Evolutionary conservation across 192 early-diverging fungal genomes (phyloP), one percentile per base, ranked within the genome.

Genomic region (Dissophora globulifera): DNA sequence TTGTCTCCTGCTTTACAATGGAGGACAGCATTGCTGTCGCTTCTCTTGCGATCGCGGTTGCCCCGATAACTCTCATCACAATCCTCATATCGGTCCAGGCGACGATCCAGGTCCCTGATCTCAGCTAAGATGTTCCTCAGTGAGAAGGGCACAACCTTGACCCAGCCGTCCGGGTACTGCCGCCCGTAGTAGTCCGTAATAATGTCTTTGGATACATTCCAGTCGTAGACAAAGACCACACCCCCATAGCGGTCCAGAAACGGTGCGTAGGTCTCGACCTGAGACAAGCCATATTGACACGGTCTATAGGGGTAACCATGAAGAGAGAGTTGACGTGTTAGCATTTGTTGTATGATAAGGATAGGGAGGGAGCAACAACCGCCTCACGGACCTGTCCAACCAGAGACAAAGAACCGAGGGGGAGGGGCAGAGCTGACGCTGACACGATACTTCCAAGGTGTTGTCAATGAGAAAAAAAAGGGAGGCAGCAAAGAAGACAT

Each of bases 211-310:
- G 70, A 64, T 13, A 66, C 62, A 61, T 79, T 79, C 78, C 78
- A 79, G 47, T 72, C 70, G 27, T 79, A 79, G 2, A 79, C 70
- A 74, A 79, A 72, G 43, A 79, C 78, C 3, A 67, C 70, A 8
- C 78, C 78, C 33, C 67, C 69, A 23, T 79, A 79, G 22, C 70
- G 46, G 45, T 79, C 67, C 50, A 79, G 50, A 45, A 79, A 79
- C 4, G 78, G 78, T 2, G 78, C 78, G 38, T 63, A 62, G 50
- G 63, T 62, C 62, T 79, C 78, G 43, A 79, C 67, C 35, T 79
- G 78, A 0, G 78, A 72, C 23, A 79, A 60, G 47, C 74, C 78
- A 58, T 72, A 79, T 32, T 79, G 78, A 45, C 69, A 70, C 12
- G 78, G 78, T 30, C 63, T 70, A 66, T 20, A 29, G 10, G 66